phyloP scores from a whole-genome alignment of 2,329 filamentous ascomycete species.

The Aspergillus piperis region DNA sequence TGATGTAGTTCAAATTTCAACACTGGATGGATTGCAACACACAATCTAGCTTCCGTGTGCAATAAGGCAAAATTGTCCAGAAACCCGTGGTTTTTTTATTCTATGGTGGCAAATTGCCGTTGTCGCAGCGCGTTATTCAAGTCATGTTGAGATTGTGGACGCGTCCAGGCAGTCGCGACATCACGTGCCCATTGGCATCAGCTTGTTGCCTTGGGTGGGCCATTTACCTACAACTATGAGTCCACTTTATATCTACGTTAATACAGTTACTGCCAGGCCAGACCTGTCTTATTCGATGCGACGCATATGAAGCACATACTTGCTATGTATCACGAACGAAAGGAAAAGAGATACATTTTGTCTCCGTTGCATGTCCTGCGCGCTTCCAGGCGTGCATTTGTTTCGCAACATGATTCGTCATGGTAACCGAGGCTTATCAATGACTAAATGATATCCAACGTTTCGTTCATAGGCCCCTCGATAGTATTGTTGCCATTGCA shows the following conservation, averaged over 20 bases:
- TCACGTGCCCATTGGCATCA: conserved; percentile 34
- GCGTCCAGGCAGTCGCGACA: conserved; percentile 39
- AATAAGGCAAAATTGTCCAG: not conserved
- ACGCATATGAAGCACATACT: not conserved
- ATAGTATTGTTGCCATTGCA: not conserved
- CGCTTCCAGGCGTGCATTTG: not conserved
- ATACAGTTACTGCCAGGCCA: not conserved
- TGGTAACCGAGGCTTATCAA: not conserved
- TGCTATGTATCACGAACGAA: not conserved
- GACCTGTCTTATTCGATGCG: not conserved
- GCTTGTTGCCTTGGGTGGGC: conserved; percentile 12
- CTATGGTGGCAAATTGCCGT: conserved; percentile 27
- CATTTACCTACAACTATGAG: not conserved
- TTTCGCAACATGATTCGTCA: not conserved
- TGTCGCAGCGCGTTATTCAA: conserved; percentile 11
- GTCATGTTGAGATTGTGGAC: conserved; percentile 23
- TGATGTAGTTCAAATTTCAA: not conserved
- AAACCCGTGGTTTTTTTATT: not conserved
- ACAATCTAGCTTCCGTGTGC: not conserved
- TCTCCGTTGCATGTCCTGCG: not conserved
- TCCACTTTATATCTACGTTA: not conserved
- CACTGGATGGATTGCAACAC: not conserved
- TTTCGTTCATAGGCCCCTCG: too few relatives aligned
- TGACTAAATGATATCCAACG: not conserved
- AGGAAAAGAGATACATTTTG: not conserved